These are phyloP conservation scores for Coemansia reversa DNA, from an alignment of 192 early-diverging fungal species.

Conservation along the genomic window DNA sequence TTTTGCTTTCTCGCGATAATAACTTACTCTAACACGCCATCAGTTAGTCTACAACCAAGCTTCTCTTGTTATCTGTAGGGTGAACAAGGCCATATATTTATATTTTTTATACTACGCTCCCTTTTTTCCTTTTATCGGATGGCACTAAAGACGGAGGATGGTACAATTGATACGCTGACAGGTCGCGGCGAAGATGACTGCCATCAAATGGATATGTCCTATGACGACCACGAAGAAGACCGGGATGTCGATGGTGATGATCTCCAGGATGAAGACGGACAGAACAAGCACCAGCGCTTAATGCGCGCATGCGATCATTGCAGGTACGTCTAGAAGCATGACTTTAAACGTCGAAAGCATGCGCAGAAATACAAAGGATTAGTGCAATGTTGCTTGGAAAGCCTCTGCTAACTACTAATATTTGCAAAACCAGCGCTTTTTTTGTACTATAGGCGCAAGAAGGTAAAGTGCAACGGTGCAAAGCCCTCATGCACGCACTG, in stretches of 20 bases:
- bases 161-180: slow-evolving; percentile 3
- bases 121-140: neutral
- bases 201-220: slow-evolving; percentile 9
- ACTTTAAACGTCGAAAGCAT: neutral
- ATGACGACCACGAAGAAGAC: slow-evolving; percentile 19
- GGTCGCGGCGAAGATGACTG: slow-evolving; percentile 3
- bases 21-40: neutral
- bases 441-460: slow-evolving; percentile 40
- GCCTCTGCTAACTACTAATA: neutral
- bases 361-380: neutral
- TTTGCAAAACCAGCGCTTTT: neutral
- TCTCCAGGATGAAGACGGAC: slow-evolving; percentile 19
- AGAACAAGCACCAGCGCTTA: slow-evolving; percentile 37
- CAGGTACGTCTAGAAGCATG: slow-evolving; percentile 16
- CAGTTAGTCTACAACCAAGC: neutral
- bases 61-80: neutral
- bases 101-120: neutral
- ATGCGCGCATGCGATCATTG: slow-evolving; percentile 57
- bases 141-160: neutral
- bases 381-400: neutral
- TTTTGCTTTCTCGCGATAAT: neutral
- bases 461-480: slow-evolving; percentile 55
- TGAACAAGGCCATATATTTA: neutral
- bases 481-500: slow-evolving; percentile 55
- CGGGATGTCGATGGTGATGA: slow-evolving; percentile 17